Percentiles rank a stretch among this genome's conserved stretches.
Evolutionary conservation across 148 eudicot species (phyloP).

Genomic region (Camellia japonica): DNA sequence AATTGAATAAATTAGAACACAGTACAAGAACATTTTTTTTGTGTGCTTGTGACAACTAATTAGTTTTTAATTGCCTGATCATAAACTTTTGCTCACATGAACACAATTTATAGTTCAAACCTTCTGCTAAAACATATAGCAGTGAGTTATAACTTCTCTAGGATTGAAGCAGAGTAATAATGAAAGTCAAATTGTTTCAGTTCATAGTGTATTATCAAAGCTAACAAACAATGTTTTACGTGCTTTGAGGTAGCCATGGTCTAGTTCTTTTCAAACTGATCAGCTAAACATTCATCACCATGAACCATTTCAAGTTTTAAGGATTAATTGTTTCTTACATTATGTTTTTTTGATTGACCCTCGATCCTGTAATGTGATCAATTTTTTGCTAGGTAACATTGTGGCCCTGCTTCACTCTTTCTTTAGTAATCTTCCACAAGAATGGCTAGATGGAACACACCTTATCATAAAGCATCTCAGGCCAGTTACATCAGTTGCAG

Average conservation of each 20-base stretch:
- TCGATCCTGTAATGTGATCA: slow-evolving; percentile 12
- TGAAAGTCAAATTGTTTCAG: background rate
- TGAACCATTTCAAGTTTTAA: background rate
- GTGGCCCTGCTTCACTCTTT: slow-evolving; percentile 84
- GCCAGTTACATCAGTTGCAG: slow-evolving; percentile 88
- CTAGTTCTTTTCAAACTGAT: background rate
- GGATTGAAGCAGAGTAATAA: background rate
- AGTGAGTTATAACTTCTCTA: background rate
- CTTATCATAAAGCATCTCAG: slow-evolving; percentile 74
- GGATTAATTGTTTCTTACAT: background rate
- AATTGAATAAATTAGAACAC: background rate
- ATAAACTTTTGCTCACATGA: background rate
- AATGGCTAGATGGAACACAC: slow-evolving; percentile 92
- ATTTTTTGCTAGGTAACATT: slow-evolving; percentile 55
- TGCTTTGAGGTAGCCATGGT: background rate
- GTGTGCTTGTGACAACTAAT: no score
- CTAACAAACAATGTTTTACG: background rate
- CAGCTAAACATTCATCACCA: background rate
- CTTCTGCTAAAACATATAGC: background rate
- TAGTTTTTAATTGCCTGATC: background rate
- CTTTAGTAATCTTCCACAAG: slow-evolving; percentile 92
- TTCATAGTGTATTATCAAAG: background rate
- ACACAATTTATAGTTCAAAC: background rate
- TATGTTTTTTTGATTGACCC: background rate
- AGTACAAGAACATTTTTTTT: background rate